Percentiles rank a stretch among this genome's conserved stretches.
Evolutionary conservation across 2,329 filamentous ascomycete genomes (phyloP).

Genomic region (Beauveria varroae): DNA sequence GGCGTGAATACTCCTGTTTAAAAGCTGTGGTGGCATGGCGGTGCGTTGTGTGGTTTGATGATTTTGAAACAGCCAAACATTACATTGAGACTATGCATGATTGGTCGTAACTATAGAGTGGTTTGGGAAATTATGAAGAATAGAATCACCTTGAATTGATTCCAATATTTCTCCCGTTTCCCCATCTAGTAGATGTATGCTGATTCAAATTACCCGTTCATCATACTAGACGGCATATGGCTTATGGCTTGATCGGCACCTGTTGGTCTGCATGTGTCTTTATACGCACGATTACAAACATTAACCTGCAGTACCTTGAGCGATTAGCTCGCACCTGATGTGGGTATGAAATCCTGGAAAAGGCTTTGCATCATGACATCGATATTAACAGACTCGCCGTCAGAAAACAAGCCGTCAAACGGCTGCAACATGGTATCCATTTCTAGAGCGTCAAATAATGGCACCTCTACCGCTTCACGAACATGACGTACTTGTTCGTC

Average conservation of each 20-base stretch:
- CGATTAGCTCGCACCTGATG: not conserved
- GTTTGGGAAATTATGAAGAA: too few species aligned
- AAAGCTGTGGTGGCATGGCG: too few species aligned
- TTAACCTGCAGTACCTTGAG: too few species aligned
- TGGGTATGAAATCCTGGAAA: conserved; percentile 31
- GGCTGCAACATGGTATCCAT: conserved; percentile 13
- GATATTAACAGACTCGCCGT: conserved; percentile 22
- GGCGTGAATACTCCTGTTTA: conserved; percentile 8
- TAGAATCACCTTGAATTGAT: too few species aligned
- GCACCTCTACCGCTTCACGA: not conserved
- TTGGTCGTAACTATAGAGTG: too few species aligned
- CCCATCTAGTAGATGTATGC: too few species aligned
- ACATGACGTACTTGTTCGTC: too few species aligned
- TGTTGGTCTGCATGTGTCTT: not conserved
- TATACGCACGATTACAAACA: not conserved
- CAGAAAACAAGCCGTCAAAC: conserved; percentile 22
- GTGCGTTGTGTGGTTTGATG: too few species aligned
- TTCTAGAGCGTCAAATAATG: not conserved
- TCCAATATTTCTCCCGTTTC: too few species aligned
- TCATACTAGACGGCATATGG: too few species aligned
- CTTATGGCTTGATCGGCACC: too few species aligned
- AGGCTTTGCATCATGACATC: conserved; percentile 26
- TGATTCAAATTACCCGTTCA: too few species aligned
- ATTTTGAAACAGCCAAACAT: not conserved
- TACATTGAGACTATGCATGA: not conserved